phyloP scores from a whole-genome alignment of 1,284 basidiomycete species.

The Austroboletus niveus region DNA sequence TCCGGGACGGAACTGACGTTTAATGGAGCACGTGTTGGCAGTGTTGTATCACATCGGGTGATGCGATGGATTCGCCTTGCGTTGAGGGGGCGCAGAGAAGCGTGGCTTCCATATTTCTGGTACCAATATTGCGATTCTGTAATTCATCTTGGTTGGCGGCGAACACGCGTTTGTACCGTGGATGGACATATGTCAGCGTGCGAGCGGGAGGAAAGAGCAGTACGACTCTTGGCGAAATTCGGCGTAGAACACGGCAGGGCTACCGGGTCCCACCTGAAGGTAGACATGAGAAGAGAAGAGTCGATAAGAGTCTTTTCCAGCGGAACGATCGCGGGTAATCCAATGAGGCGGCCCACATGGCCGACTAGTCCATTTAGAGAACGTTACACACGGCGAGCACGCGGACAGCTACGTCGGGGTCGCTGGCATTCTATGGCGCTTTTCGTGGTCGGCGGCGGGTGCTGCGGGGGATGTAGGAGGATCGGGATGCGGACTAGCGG shows the following conservation, averaged over 20 bases:
- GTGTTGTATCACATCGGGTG: constrained; percentile 30
- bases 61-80: constrained; percentile 28
- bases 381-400: neutral
- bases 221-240: constrained; percentile 13
- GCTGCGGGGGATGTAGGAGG: neutral
- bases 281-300: neutral
- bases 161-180: constrained; percentile 26
- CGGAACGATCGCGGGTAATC: constrained; percentile 11
- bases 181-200: constrained; percentile 6
- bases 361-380: neutral
- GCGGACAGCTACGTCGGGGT: neutral
- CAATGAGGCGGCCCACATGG: neutral
- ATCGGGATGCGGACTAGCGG: neutral
- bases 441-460: neutral
- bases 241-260: constrained; percentile 8
- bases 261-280: constrained; percentile 1
- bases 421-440: neutral
- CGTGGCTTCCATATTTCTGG: constrained; percentile 22
- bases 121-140: constrained; percentile 19
- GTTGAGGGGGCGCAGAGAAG: constrained; percentile 27
- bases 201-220: neutral
- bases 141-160: constrained; percentile 16
- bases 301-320: constrained; percentile 4
- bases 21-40: constrained; percentile 28
- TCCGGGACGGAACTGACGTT: constrained; percentile 26